A percentile compares a stretch with the other conserved stretches of the same genome.
phyloP scores from a whole-genome alignment of 2,329 filamentous ascomycete genomes.

The Aureobasidium sp. region DNA sequence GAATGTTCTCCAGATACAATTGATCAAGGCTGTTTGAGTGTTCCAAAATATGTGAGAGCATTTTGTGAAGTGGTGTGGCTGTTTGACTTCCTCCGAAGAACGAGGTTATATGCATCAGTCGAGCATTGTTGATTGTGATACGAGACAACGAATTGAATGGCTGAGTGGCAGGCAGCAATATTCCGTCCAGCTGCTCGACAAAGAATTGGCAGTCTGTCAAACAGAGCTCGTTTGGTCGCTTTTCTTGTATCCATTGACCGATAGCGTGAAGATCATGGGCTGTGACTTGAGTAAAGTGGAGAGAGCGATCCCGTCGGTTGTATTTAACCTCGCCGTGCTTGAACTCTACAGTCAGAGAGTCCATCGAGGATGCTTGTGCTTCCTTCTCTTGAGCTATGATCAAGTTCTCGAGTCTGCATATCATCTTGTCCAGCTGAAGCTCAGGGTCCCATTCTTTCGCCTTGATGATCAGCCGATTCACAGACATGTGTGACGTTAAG shows the following conservation, averaged over 20 bases:
- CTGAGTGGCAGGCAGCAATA: neutral
- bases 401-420: neutral
- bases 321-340: neutral
- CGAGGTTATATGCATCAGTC: neutral
- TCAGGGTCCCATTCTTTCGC: neutral
- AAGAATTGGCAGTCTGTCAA: neutral
- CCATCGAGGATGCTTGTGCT: neutral
- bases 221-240: neutral
- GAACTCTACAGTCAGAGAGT: neutral
- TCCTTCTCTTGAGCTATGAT: neutral
- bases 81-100: neutral
- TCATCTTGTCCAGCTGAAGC: neutral
- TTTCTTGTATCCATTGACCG: neutral
- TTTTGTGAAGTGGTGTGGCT: neutral
- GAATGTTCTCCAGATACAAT: neutral
- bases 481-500: neutral
- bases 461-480: neutral
- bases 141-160: neutral
- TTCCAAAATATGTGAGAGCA: neutral
- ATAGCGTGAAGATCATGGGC: neutral
- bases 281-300: neutral
- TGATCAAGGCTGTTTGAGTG: neutral
- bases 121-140: neutral
- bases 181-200: neutral
- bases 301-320: neutral